Base-by-base conservation (phyloP, 345 rosid genomes). In the Arabis alpina region DNA sequence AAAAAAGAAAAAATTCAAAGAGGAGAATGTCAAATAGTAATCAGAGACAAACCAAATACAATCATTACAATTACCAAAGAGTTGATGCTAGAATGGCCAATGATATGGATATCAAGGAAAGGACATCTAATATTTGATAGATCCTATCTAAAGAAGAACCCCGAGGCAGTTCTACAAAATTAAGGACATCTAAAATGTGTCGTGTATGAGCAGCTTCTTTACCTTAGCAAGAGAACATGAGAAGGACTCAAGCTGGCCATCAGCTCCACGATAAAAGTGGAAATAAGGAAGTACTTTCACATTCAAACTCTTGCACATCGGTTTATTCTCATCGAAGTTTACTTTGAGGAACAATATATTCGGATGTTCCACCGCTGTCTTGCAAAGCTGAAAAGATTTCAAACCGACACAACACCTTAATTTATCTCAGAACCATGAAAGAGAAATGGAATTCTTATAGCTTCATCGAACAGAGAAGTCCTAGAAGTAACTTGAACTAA, bases 191-290 rank as follows among this genome's bases (percentile, higher is more conserved):
- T n/a, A n/a, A n/a, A n/a, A n/a, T n/a, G n/a, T n/a, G n/a, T n/a
- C n/a, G n/a, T n/a, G n/a, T n/a, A n/a, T n/a, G n/a, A n/a, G 51
- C 59, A 59, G 40, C 7, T 72, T 73, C 42, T 82, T 65, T 40
- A 91, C 97, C 91, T 91, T 91, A 44, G 86, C 95, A 53, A 91
- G 93, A 56, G 97, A 91, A 64, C 97, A 91, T 1, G 97, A 91
- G 79, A 89, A 91, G 40, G 97, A 87, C 57, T 91, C 97, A 4
- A 91, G 77, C 71, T 83, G 97, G 65, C 96, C 96, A 43, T 89
- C 81, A 40, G 93, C 84, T 27, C 97, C 97, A 7, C 97, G 88
- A 70, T 89, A 91, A 58, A 91, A 91, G 82, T 89, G 97, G 73
- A 91, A 91, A 75, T 76, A 89, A 59, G 97, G 97, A 77, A 91